A percentile compares a stretch with the other conserved stretches of the same genome.
Evolutionary conservation across 2,329 filamentous ascomycete species (phyloP).

Genomic region (Aspergillus fijiensis): DNA sequence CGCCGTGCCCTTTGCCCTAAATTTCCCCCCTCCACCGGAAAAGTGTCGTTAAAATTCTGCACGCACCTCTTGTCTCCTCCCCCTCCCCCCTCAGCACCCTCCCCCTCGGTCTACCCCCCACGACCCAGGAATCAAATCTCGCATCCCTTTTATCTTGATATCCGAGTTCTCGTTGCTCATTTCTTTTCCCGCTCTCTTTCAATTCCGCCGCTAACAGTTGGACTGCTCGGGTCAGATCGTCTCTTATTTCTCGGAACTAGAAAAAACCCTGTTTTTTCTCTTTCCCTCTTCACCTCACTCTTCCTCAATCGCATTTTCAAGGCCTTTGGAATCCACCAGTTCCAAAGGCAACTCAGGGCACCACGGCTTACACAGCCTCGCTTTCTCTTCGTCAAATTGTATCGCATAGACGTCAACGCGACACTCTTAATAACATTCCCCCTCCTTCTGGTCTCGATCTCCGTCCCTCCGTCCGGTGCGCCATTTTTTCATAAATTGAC

Average conservation of each 20-base stretch:
- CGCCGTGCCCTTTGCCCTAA: conserved; percentile 29
- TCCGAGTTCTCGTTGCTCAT: neutral
- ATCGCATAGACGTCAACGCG: conserved; percentile 42
- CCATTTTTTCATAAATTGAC: conserved; percentile 39
- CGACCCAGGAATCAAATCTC: conserved; percentile 17
- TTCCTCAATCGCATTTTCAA: conserved; percentile 11
- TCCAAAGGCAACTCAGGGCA: conserved; percentile 40
- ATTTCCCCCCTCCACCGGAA: conserved; percentile 10
- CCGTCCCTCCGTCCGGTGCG: conserved; percentile 35
- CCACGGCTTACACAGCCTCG: conserved; percentile 41
- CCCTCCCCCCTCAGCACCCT: neutral
- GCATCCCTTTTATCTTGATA: conserved; percentile 6
- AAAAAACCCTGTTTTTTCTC: conserved; percentile 15
- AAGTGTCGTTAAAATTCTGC: conserved; percentile 21
- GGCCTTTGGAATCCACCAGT: conserved; percentile 39
- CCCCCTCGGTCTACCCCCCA: conserved; percentile 2
- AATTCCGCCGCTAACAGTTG: conserved; percentile 17
- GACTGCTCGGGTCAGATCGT: conserved; percentile 12
- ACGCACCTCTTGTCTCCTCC: conserved; percentile 13
- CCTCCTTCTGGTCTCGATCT: conserved; percentile 39
- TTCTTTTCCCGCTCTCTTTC: neutral
- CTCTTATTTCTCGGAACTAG: conserved; percentile 9
- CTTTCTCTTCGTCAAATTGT: conserved; percentile 43
- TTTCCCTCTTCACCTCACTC: conserved; percentile 8
- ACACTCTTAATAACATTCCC: conserved; percentile 51